A percentile compares a stretch with the other conserved stretches of the same genome.
Conservation (phyloP, 768 basidiomycete species). For the Suillus subaureus region DNA sequence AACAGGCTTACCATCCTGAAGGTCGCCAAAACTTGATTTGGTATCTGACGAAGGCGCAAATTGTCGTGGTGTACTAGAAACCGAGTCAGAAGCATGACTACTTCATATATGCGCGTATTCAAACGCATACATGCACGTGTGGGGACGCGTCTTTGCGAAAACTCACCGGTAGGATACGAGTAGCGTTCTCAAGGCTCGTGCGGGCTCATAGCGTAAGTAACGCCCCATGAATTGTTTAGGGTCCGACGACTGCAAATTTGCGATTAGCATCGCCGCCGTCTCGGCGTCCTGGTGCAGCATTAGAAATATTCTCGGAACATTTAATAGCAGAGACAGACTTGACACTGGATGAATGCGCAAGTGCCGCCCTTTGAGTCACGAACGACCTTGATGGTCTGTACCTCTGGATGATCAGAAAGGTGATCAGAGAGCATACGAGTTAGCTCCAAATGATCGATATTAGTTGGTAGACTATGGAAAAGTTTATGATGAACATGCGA, state of each 20-base stretch:
- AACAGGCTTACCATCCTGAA: conserved; percentile 31
- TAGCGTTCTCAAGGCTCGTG: conserved; percentile 73
- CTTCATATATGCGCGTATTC: conserved; percentile 17
- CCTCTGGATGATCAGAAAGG: conserved; percentile 63
- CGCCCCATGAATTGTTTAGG: conserved; percentile 74
- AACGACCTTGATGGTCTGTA: conserved; percentile 71
- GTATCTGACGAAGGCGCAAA: neutral
- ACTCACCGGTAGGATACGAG: conserved; percentile 73
- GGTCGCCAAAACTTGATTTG: conserved; percentile 6
- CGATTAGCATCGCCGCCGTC: conserved; percentile 60
- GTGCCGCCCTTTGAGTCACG: conserved; percentile 76
- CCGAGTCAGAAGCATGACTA: neutral
- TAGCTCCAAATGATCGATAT: conserved; percentile 67
- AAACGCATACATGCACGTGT: neutral
- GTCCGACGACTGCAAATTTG: conserved; percentile 54
- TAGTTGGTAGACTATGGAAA: conserved; percentile 61
- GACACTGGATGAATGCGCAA: conserved; percentile 86
- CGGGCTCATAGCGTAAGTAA: conserved; percentile 74
- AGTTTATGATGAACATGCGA: conserved; percentile 15
- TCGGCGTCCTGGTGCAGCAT: conserved; percentile 48
- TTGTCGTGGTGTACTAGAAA: conserved; percentile 1
- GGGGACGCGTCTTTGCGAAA: neutral
- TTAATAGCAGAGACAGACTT: conserved; percentile 47
- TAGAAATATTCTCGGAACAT: neutral
- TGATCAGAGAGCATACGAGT: conserved; percentile 62